Evolutionary conservation across 2,329 filamentous ascomycete species (phyloP).

Genomic region (Fusarium gaditjirri): DNA sequence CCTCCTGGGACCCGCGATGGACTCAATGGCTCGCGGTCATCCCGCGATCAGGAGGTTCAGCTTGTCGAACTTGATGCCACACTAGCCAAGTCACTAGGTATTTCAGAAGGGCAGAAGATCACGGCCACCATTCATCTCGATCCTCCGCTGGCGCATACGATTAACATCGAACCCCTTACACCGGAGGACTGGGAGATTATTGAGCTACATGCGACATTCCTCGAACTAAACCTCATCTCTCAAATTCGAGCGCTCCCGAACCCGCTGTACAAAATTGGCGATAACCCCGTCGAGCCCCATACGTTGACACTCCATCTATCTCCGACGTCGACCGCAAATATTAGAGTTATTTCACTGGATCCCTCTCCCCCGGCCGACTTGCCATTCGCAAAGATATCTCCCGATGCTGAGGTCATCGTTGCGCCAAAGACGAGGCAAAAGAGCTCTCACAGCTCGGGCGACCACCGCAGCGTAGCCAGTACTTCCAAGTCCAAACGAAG

Average conservation of each 20-base stretch:
- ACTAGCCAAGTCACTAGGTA: constrained; percentile 79
- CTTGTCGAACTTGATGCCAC: constrained; percentile 89
- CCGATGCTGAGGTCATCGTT: constrained; percentile 96
- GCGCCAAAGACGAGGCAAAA: constrained; percentile 90
- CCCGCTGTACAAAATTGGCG: constrained; percentile 70
- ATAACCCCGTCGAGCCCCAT: constrained; percentile 69
- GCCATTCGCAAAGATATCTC: constrained; percentile 90
- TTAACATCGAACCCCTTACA: constrained; percentile 96
- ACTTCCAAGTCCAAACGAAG: constrained; percentile 82
- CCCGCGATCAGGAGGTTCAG: constrained; percentile 78
- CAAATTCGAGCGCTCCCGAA: constrained; percentile 96
- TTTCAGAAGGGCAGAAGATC: constrained; percentile 85
- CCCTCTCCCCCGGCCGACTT: constrained; percentile 74
- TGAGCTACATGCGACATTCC: constrained; percentile 93
- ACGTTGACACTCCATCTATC: constrained; percentile 92
- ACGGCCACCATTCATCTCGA: constrained; percentile 81
- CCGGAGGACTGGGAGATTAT: constrained; percentile 99
- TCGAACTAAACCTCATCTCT: constrained; percentile 91
- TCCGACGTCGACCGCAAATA: constrained; percentile 93
- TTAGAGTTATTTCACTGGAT: constrained; percentile 84
- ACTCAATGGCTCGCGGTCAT: constrained; percentile 67
- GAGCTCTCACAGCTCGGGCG: constrained; percentile 70
- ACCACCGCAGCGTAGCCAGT: constrained; percentile 82
- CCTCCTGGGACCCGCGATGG: constrained; percentile 80
- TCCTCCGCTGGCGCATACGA: constrained; percentile 88